Conservation (phyloP, 2,329 filamentous ascomycete genomes). For the Fusarium siculi region DNA sequence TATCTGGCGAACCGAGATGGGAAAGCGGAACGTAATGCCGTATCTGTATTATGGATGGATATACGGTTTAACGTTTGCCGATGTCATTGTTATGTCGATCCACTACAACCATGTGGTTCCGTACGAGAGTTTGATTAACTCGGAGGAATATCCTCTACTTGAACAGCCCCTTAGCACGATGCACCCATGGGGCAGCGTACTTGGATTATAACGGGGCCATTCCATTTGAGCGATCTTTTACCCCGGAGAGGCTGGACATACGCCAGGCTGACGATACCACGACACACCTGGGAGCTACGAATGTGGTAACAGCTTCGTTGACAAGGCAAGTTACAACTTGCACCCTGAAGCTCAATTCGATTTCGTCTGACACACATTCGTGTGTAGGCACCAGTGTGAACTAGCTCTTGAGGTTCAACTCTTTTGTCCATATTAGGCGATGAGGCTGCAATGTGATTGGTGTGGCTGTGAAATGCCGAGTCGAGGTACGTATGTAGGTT, state of each 20-base stretch:
- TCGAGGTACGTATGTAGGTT: conserved; percentile 27
- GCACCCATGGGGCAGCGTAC: neutral
- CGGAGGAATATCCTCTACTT: conserved; percentile 24
- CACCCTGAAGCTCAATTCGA: neutral
- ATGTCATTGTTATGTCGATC: conserved; percentile 24
- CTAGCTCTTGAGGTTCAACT: conserved; percentile 3
- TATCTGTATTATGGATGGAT: conserved; percentile 23
- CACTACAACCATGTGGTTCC: conserved; percentile 10
- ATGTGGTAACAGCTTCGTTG: neutral
- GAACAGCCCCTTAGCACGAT: conserved; percentile 12
- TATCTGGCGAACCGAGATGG: conserved; percentile 15
- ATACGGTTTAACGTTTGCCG: conserved; percentile 13
- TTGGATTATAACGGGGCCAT: conserved; percentile 1
- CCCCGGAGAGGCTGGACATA: neutral
- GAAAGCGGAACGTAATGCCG: conserved; percentile 39
- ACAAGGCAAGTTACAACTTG: neutral
- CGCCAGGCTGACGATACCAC: neutral
- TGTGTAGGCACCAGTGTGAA: neutral
- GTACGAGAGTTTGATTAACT: conserved; percentile 33
- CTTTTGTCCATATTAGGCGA: conserved; percentile 10
- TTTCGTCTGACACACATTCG: neutral
- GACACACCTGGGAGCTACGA: neutral
- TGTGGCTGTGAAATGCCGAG: conserved; percentile 30
- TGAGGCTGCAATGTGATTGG: conserved; percentile 31
- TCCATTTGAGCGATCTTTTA: neutral